Evolutionary conservation across 805 yeast species (phyloP).

Genomic region (Pichia occidentalis): DNA sequence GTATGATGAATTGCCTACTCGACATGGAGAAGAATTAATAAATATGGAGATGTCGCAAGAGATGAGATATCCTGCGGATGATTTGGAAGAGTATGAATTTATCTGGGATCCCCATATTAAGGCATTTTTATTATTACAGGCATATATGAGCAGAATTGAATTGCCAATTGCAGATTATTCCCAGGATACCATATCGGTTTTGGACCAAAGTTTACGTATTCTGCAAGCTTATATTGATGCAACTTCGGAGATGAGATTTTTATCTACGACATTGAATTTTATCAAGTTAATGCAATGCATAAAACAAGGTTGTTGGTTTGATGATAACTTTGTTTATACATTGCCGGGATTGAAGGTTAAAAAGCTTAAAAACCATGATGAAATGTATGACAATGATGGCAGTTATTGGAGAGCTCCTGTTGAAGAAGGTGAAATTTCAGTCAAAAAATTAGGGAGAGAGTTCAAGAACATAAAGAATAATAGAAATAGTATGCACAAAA

Average conservation of each 20-base stretch:
- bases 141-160: conserved; percentile 62
- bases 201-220: conserved; percentile 92
- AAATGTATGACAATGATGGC: conserved; percentile 29
- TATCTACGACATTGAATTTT: conserved; percentile 52
- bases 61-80: conserved; percentile 57
- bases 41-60: conserved; percentile 77
- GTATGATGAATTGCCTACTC: conserved; percentile 80
- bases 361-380: conserved; percentile 17
- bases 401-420: conserved; percentile 29
- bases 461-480: conserved; percentile 33
- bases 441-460: conserved; percentile 40
- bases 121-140: conserved; percentile 65
- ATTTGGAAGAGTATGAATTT: conserved; percentile 47
- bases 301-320: conserved; percentile 85
- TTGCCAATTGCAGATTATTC: conserved; percentile 92
- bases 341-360: conserved; percentile 42
- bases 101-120: conserved; percentile 89
- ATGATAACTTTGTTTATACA: conserved; percentile 57
- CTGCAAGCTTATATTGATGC: conserved; percentile 90
- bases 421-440: conserved; percentile 17
- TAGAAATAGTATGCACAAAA: conserved; percentile 23
- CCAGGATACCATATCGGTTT: conserved; percentile 87
- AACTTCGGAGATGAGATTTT: conserved; percentile 74
- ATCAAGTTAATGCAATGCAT: conserved; percentile 75
- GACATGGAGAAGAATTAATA: conserved; percentile 87